These are phyloP conservation scores for Teunomyces gatunensis DNA, from an alignment of 805 yeast species.

Conservation along the genomic window DNA sequence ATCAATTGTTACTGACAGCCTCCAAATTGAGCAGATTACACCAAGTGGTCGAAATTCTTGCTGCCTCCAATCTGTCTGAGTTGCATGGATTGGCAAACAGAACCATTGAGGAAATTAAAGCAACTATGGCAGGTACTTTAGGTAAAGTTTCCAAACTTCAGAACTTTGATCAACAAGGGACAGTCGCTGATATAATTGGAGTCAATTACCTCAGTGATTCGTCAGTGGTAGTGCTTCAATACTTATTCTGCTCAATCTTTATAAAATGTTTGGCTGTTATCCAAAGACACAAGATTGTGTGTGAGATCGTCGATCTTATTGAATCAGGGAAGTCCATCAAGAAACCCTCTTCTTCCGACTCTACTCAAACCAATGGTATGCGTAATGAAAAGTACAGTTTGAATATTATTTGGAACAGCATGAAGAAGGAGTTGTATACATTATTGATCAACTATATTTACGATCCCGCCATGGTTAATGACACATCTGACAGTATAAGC, in stretches of 20 bases:
- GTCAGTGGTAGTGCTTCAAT: constrained; percentile 57
- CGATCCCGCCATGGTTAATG: constrained; percentile 11
- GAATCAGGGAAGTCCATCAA: constrained; percentile 17
- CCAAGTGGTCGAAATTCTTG: constrained; percentile 52
- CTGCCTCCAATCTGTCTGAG: constrained; percentile 58
- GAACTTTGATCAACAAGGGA: constrained; percentile 22
- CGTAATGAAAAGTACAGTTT: constrained; percentile 9
- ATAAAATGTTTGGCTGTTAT: constrained; percentile 58
- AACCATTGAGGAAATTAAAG: constrained; percentile 62
- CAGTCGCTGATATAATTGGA: constrained; percentile 20
- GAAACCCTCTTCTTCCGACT: constrained; percentile 7
- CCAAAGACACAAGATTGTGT: constrained; percentile 67
- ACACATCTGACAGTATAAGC: constrained; percentile 6
- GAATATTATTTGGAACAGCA: constrained; percentile 26
- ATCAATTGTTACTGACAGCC: constrained; percentile 53
- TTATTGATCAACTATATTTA: constrained; percentile 34
- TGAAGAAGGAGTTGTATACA: constrained; percentile 31
- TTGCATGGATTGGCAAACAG: constrained; percentile 59
- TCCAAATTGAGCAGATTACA: constrained; percentile 60
- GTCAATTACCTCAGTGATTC: constrained; percentile 43
- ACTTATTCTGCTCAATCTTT: constrained; percentile 70
- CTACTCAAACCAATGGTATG: not conserved
- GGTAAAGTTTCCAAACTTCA: constrained; percentile 29
- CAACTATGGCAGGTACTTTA: constrained; percentile 44
- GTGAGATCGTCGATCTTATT: constrained; percentile 48